Evolutionary conservation across 2,329 filamentous ascomycete species (phyloP), one percentile per base, ranked within the genome.

Genomic region (Xylariaceae sp.): DNA sequence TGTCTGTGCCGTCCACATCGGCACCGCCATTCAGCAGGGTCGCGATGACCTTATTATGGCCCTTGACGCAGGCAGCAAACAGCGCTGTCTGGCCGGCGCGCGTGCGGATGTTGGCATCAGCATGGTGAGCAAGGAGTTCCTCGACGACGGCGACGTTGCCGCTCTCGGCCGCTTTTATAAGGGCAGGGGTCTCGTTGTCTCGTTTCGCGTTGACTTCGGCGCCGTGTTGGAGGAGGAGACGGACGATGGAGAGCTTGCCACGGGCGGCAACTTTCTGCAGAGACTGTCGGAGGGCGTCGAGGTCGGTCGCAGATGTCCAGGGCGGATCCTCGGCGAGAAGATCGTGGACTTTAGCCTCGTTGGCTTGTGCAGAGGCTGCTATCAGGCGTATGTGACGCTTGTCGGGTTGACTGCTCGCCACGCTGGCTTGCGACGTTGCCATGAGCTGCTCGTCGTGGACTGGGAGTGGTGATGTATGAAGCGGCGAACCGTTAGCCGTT

Each of bases 401-500:
- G 22, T 69, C 67, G 16, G 64, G 66, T 32, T 64, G 58, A 47
- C 62, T 68, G 58, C 65, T 69, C 33, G 65, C 64, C 22, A 68
- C 52, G 48, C 66, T 69, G 38, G 54, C 53, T 47, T 54, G 54
- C 37, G 56, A 57, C 44, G 60, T 61, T 22, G 58, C 59, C 59
- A 61, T 62, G 7, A 42, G 33, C 22, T 17, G 21, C 37, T 22
- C 12, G n/a, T n/a, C n/a, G n/a, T n/a, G n/a, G n/a, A n/a, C n/a
- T n/a, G n/a, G n/a, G n/a, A n/a, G n/a, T n/a, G n/a, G n/a, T n/a
- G n/a, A n/a, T n/a, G n/a, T n/a, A n/a, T n/a, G n/a, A n/a, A n/a
- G n/a, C n/a, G n/a, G n/a, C n/a, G n/a, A n/a, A n/a, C n/a, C n/a
- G n/a, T n/a, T n/a, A n/a, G n/a, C n/a, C n/a, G n/a, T n/a, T n/a